Base-by-base conservation (phyloP, 1,139 yeast genomes). In the Lodderomyces parapsilosis region DNA sequence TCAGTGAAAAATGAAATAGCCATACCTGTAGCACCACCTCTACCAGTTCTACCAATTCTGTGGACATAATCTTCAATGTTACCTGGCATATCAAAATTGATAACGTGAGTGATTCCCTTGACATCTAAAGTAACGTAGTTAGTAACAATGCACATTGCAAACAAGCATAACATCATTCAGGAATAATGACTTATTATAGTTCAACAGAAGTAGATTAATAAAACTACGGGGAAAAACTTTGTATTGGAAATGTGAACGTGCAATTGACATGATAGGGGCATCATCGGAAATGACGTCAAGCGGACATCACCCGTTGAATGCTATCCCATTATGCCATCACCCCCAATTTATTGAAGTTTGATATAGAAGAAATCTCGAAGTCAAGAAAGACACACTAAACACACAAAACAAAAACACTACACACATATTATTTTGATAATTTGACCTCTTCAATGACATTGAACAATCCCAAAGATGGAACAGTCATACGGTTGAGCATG, bases 61-160 rank as follows among this genome's bases (percentile, higher is more conserved):
- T 86, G 95, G 49, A 93, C 97, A 67, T 93, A 93, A 73, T 93
- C 98, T 74, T 93, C 99, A 63, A 90, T 87, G 74, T 91, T 93
- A 70, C 90, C 90, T 60, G 99, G 98, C 90, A 91, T 91, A 68
- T 93, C 99, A 62, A 79, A 90, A 82, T 93, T 93, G 63, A 93
- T 79, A 49, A 93, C 99, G 59, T 76, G 84, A 57, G 91, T 85
- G 62, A 93, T 89, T 66, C 97, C 98, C 78, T 93, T 93, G 70
- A 93, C 99, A 73, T 93, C 98, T 90, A 69, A 43, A 61, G 25
- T 23, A 58, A 50, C 11, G 14, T 6, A 23, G 36, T 20, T 20
- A 33, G 36, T 19, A 33, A n/a, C n/a, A n/a, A n/a, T n/a, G n/a
- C n/a, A n/a, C 4, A 27, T n/a, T 27, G 3, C 13, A 4, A 14